Percentiles rank a stretch among this genome's conserved stretches.
These are phyloP conservation scores for Polyrhizophydium stewartii DNA, from an alignment of 371 early-diverging fungal species.

Conservation along the genomic window DNA sequence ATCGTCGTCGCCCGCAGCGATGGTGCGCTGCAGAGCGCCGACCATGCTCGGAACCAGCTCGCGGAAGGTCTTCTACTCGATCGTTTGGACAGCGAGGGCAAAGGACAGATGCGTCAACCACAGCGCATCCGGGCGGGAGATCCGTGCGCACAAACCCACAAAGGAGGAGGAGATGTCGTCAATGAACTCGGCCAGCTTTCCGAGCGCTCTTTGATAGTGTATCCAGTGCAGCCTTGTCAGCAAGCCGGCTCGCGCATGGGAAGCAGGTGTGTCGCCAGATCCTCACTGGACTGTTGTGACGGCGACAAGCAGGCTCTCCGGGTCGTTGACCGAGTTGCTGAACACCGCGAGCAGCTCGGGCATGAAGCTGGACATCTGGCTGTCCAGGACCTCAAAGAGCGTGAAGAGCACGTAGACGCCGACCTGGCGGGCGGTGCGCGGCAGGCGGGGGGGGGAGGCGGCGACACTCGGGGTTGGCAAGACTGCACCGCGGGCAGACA, in stretches of 20 bases:
- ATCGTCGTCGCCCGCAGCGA: constrained; percentile 67
- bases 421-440: too few species aligned
- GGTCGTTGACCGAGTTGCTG: constrained; percentile 68
- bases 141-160: constrained; percentile 1
- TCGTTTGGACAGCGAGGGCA: too few species aligned
- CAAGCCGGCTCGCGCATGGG: neutral
- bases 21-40: constrained; percentile 68
- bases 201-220: constrained; percentile 53
- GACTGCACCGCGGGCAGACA: neutral
- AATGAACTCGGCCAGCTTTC: constrained; percentile 79
- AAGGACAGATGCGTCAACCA: constrained; percentile 5
- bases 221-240: neutral
- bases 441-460: too few species aligned
- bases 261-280: neutral
- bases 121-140: neutral
- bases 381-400: constrained; percentile 78
- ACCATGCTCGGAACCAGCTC: constrained; percentile 80
- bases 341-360: constrained; percentile 68
- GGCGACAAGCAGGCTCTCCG: constrained; percentile 74
- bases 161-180: constrained; percentile 56
- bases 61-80: constrained; percentile 62
- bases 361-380: constrained; percentile 61
- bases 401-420: constrained; percentile 79
- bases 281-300: constrained; percentile 58
- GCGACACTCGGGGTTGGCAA: neutral